Evolutionary conservation across 2,329 filamentous ascomycete genomes (phyloP).

Genomic region (Volutella citrinella): DNA sequence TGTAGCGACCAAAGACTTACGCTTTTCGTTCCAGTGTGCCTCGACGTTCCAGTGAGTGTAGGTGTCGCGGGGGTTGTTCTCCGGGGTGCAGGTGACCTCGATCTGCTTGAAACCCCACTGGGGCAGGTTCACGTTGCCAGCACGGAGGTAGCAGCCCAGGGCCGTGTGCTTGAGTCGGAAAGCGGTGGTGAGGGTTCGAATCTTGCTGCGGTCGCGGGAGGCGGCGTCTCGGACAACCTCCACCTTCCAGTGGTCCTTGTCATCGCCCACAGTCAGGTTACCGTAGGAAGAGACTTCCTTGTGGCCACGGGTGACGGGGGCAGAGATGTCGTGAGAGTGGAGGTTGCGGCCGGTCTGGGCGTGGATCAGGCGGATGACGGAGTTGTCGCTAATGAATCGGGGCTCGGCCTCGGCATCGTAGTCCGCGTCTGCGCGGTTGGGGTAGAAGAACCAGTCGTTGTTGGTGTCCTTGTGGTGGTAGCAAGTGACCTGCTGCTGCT

Average conservation of each 20-base stretch:
- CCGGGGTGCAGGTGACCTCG: slow-evolving; percentile 91
- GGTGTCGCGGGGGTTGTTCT: slow-evolving; percentile 85
- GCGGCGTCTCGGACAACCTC: slow-evolving; percentile 90
- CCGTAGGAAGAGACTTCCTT: slow-evolving; percentile 95
- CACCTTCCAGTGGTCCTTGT: slow-evolving; percentile 95
- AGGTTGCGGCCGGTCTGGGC: slow-evolving; percentile 95
- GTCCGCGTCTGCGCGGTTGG: slow-evolving; percentile 74
- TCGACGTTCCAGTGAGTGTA: slow-evolving; percentile 99
- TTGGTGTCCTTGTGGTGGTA: slow-evolving; percentile 99
- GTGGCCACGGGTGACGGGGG: slow-evolving; percentile 84
- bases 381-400: slow-evolving; percentile 74
- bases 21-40: slow-evolving; percentile 87
- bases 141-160: slow-evolving; percentile 89
- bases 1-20: slow-evolving; percentile 52
- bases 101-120: slow-evolving; percentile 99
- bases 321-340: slow-evolving; percentile 87
- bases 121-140: slow-evolving; percentile 92
- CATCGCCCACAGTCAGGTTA: slow-evolving; percentile 90
- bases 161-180: slow-evolving; percentile 83
- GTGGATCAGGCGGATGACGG: slow-evolving; percentile 83
- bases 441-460: slow-evolving; percentile 99
- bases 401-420: slow-evolving; percentile 67
- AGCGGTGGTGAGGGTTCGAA: slow-evolving; percentile 88
- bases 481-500: slow-evolving; percentile 95
- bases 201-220: slow-evolving; percentile 76